These are phyloP conservation scores for Cornus controversa DNA, from an alignment of 148 eudicot genomes.

Conservation along the genomic window DNA sequence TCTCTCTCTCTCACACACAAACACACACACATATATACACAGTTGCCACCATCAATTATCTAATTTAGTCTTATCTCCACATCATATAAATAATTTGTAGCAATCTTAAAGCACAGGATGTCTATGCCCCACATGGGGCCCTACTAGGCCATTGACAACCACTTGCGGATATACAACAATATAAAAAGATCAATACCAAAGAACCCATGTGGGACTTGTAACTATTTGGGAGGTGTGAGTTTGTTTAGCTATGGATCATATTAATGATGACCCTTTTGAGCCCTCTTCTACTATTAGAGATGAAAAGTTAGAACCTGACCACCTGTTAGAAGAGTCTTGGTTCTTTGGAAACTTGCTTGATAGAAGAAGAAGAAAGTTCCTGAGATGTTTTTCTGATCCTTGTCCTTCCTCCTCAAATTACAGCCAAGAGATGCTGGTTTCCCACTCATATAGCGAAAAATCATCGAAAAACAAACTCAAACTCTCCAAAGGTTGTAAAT, in stretches of 20 bases:
- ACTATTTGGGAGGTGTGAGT: not conserved
- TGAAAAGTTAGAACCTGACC: constrained; percentile 24
- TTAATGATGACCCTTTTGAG: constrained; percentile 4
- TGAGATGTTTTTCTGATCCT: constrained; percentile 47
- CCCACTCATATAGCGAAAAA: not conserved
- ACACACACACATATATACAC: too few relatives aligned
- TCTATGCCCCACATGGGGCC: constrained; percentile 3
- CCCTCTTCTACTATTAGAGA: constrained; percentile 1
- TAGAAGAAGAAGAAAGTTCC: constrained; percentile 22
- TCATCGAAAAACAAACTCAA: too few relatives aligned
- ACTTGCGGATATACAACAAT: not conserved
- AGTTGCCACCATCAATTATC: constrained; percentile 2
- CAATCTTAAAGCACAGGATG: constrained; percentile 16
- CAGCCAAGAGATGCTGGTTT: not conserved
- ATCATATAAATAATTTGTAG: constrained; percentile 11
- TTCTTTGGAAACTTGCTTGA: constrained; percentile 52
- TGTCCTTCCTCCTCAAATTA: constrained; percentile 26
- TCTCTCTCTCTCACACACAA: too few relatives aligned
- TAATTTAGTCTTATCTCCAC: constrained; percentile 14
- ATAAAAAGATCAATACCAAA: not conserved
- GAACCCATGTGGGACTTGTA: constrained; percentile 22
- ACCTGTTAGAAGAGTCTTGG: constrained; percentile 58
- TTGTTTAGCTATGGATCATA: constrained; percentile 9
- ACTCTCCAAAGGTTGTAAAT: not conserved
- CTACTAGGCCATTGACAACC: constrained; percentile 14